Evolutionary conservation across 2,329 filamentous ascomycete species (phyloP), one percentile per base, ranked within the genome.

Genomic region (Leptographium procerum): DNA sequence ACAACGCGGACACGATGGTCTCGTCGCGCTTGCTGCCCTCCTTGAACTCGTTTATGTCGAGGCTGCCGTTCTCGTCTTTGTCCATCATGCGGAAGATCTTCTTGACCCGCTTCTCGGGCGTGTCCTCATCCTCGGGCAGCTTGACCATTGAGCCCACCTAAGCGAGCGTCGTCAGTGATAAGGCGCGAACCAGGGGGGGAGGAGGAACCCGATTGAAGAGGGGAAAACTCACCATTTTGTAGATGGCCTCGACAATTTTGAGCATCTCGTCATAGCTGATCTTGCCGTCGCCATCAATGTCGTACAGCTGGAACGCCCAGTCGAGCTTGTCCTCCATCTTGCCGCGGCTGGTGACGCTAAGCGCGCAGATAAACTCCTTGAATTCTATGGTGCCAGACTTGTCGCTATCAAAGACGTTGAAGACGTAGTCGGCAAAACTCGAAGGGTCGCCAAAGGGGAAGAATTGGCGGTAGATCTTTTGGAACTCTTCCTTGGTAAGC

Each of bases 1-100:
- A 96, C 69, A 99, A 78, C 36, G 94, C 94, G 57, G 92, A 97
- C 60, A 99, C 94, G 69, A 99, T 99, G 11, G 94, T 99, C 77
- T 97, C 92, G 74, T 99, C 94, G 61, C 91, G 88, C 79, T 97
- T 96, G 77, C 91, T 96, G 65, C 94, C 94, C 76, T 99, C 94
- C 77, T 97, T 97, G 80, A 99, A 99, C 72, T 99, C 94, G 61
- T 91, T 87, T 82, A 96, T 92, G 71, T 97, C 92, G 67, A 99
- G 77, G 69, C 89, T 95, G 66, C 92, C 94, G 70, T 97, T 97
- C 77, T 97, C 92, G 72, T 99, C 94, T 81, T 99, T 99, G 79
- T 99, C 94, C 94, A 99, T 99, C 94, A 97, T 97, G 68, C 87
- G 82, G 80, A 99, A 99, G 73, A 99, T 97, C 80, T 99, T 99